A percentile compares a stretch with the other conserved stretches of the same genome.
phyloP scores from a whole-genome alignment of 306 rosid genomes.

The Sesbania bispinosa region DNA sequence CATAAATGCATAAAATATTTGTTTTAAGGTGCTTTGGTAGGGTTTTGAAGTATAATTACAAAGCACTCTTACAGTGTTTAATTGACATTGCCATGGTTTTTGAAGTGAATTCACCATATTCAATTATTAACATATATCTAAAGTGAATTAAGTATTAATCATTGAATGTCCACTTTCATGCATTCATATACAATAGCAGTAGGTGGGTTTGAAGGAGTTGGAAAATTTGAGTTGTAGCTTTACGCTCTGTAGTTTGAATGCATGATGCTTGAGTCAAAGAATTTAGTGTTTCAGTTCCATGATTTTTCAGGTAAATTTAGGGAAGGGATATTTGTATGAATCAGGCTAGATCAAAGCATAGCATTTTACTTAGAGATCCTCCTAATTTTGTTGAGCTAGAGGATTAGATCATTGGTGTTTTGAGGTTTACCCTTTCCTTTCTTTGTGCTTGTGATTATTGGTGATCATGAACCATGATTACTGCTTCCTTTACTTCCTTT shows the following conservation, averaged over 20 bases:
- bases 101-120: neutral
- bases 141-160: neutral
- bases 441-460: conserved; percentile 5
- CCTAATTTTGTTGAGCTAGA: neutral
- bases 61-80: neutral
- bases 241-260: neutral
- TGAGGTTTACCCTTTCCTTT: neutral
- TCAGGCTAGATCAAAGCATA: neutral
- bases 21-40: neutral
- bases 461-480: neutral
- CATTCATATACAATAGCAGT: neutral
- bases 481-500: neutral
- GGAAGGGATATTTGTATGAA: neutral
- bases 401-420: neutral
- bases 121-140: neutral
- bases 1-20: neutral
- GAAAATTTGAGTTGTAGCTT: conserved; percentile 4
- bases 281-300: neutral
- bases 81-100: neutral
- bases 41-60: neutral
- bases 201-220: neutral
- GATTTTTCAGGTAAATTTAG: neutral
- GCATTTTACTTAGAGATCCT: neutral
- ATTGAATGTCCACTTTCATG: conserved; percentile 4
- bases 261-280: neutral